These are phyloP conservation scores for Elsinoe ampelina DNA, from an alignment of 2,329 filamentous ascomycete genomes.

Conservation along the genomic window DNA sequence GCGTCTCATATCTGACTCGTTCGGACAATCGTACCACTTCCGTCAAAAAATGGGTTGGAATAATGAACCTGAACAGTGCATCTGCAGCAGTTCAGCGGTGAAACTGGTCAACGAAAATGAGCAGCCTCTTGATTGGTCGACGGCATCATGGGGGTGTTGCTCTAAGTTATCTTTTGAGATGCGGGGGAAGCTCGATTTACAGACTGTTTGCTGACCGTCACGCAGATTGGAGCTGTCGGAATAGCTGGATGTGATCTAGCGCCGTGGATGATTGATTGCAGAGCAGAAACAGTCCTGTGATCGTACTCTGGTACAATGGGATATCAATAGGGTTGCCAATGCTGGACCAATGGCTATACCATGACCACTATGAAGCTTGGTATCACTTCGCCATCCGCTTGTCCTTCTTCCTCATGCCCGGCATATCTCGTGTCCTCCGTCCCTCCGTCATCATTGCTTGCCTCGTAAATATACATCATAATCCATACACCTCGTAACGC, in stretches of 20 bases:
- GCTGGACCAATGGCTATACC: neutral
- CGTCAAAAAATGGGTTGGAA: neutral
- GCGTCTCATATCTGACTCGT: neutral
- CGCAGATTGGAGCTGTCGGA: neutral
- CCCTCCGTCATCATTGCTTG: neutral
- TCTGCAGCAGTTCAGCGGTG: constrained; percentile 4
- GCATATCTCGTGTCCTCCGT: neutral
- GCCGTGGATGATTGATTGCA: neutral
- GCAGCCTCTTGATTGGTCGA: neutral
- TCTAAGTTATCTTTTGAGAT: neutral
- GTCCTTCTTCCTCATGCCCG: neutral
- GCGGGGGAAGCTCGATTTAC: constrained; percentile 3
- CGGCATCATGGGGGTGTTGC: neutral
- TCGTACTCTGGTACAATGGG: neutral
- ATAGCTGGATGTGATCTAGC: neutral
- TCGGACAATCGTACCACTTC: constrained; percentile 6
- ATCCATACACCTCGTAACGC: constrained; percentile 4
- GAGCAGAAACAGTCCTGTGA: neutral
- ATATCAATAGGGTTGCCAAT: neutral
- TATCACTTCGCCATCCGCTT: neutral
- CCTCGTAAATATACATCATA: neutral
- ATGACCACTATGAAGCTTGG: constrained; percentile 10
- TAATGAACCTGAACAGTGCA: constrained; percentile 1
- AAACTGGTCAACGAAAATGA: constrained; percentile 12
- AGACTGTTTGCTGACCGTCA: neutral